A percentile compares a stretch with the other conserved stretches of the same genome.
phyloP scores from a whole-genome alignment of 345 rosid genomes.

The Ricinus communis region DNA sequence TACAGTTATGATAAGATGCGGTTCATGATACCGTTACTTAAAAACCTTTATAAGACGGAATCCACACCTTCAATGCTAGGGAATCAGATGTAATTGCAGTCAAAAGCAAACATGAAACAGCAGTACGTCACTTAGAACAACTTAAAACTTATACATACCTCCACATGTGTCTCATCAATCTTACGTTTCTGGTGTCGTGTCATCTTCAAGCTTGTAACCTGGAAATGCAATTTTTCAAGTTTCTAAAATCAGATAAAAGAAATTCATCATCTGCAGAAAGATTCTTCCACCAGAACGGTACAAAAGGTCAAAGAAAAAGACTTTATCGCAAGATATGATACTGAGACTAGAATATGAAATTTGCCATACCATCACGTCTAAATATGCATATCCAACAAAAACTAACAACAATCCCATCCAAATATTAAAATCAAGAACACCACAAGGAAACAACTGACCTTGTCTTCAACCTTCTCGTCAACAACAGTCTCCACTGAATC shows the following conservation, averaged over 20 bases:
- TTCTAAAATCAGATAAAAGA: conserved; percentile 7
- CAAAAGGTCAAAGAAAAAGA: neutral
- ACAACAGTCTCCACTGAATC: conserved; percentile 87
- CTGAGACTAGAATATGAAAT: neutral
- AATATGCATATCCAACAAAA: neutral
- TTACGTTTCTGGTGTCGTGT: conserved; percentile 96
- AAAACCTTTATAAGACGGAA: neutral
- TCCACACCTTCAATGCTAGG: neutral
- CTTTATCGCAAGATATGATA: neutral
- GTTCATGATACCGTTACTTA: too few species aligned
- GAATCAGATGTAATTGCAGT: neutral
- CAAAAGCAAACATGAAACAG: neutral
- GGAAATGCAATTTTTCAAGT: neutral
- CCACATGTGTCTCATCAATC: conserved; percentile 96
- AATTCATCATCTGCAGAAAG: neutral
- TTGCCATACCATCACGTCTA: neutral
- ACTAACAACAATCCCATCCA: neutral
- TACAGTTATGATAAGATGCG: too few species aligned
- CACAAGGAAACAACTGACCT: conserved; percentile 33
- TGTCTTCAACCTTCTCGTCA: conserved; percentile 96
- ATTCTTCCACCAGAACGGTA: neutral
- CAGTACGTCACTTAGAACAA: neutral
- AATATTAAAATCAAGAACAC: neutral
- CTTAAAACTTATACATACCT: conserved; percentile 41
- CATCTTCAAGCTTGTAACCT: conserved; percentile 98